Conservation (phyloP, 2,329 filamentous ascomycete genomes). For the Fusarium sororula region DNA sequence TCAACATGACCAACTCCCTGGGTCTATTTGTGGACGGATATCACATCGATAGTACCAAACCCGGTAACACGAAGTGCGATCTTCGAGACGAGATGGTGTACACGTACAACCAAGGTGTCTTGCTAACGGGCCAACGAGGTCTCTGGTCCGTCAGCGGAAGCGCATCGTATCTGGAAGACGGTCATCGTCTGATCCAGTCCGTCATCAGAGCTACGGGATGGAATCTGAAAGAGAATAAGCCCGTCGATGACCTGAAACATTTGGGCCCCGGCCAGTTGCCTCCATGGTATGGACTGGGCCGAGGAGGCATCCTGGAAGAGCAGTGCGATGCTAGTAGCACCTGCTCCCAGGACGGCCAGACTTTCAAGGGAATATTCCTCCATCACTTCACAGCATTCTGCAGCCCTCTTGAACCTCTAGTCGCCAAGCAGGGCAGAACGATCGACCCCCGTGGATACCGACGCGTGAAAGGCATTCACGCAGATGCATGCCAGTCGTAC, state of each 20-base stretch:
- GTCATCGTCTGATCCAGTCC: constrained; percentile 77
- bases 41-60: constrained; percentile 73
- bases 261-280: constrained; percentile 53
- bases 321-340: constrained; percentile 76
- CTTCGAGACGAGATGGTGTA: constrained; percentile 87
- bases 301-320: constrained; percentile 84
- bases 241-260: constrained; percentile 52
- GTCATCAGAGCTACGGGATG: constrained; percentile 85
- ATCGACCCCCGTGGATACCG: constrained; percentile 40
- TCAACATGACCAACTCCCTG: constrained; percentile 80
- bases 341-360: constrained; percentile 86
- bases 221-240: constrained; percentile 56
- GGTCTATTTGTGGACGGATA: constrained; percentile 89
- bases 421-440: constrained; percentile 37
- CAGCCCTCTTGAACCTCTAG: constrained; percentile 62
- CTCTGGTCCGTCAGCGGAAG: constrained; percentile 82
- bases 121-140: constrained; percentile 82
- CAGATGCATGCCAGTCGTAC: constrained; percentile 71
- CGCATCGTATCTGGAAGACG: constrained; percentile 77
- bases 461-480: constrained; percentile 57
- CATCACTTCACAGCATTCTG: constrained; percentile 87
- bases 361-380: constrained; percentile 96
- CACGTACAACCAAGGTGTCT: constrained; percentile 94
- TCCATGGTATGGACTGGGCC: constrained; percentile 78
- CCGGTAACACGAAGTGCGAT: constrained; percentile 79